Evolutionary conservation across 371 early-diverging fungal genomes (phyloP).

Genomic region (Rhizopus sp.): DNA sequence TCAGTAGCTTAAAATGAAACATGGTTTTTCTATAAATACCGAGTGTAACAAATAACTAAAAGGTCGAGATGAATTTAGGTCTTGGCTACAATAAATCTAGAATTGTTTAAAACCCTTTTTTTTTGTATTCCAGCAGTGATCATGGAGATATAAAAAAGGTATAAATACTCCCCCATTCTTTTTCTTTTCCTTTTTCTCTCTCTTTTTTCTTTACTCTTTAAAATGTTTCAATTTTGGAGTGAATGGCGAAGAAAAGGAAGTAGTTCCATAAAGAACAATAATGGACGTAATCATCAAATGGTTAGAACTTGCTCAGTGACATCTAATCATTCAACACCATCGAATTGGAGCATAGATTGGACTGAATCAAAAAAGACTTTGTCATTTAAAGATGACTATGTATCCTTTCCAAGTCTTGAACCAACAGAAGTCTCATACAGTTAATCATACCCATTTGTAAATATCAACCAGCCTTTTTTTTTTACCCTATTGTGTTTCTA

Average conservation of each 20-base stretch:
- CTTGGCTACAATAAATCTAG: neutral
- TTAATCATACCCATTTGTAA: no score
- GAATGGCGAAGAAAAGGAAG: constrained; percentile 23
- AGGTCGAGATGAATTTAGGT: neutral
- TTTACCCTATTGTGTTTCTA: no score
- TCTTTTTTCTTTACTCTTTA: neutral
- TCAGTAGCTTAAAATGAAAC: no score
- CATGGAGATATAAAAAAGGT: constrained; percentile 1
- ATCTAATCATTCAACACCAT: constrained; percentile 13
- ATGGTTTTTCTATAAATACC: neutral
- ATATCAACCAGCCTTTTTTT: no score
- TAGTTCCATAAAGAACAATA: neutral
- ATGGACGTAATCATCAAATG: constrained; percentile 6
- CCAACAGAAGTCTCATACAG: neutral
- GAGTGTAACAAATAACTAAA: neutral
- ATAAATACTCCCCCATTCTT: neutral
- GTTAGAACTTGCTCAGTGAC: constrained; percentile 10
- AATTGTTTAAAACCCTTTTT: neutral
- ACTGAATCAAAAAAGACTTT: constrained; percentile 23
- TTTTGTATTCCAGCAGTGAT: neutral
- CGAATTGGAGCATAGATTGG: constrained; percentile 26
- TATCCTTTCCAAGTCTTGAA: constrained; percentile 39
- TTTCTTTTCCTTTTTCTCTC: constrained; percentile 2
- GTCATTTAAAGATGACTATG: constrained; percentile 40
- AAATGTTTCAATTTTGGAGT: constrained; percentile 24